Evolutionary conservation across 2,329 filamentous ascomycete species (phyloP), one percentile per base, ranked within the genome.

Genomic region (Coniella vitis): DNA sequence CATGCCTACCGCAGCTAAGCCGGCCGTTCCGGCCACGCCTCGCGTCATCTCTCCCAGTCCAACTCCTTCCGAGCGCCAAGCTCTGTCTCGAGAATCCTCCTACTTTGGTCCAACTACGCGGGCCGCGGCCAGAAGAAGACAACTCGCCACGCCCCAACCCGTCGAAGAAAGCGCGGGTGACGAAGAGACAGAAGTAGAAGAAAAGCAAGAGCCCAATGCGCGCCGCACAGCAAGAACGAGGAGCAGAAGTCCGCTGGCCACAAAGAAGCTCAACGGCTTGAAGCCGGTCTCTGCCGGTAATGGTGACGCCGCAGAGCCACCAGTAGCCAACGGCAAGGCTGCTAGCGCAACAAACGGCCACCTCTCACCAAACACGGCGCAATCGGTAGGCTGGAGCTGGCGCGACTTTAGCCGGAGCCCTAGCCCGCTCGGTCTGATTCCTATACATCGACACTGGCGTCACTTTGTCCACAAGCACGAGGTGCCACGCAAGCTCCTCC

Each of bases 401-500:
- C 81, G 87, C 53, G 87, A 91, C 63, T 79, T 96, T 64, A 95
- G 89, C 60, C 81, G 93, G 55, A 95, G 89, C 58, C 93, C 93
- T 3, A 95, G 88, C 59, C 93, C 93, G 9, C 76, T 97, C 4
- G 93, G 93, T 8, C 75, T 97, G 42, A 98, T 98, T 53, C 93
- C 93, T 2, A 91, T 98, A 60, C 93, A 98, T 66, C 78, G 87
- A 53, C 86, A 93, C 63, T 98, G 93, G 79, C 81, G 89, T 58
- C 86, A 79, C 22, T 90, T 98, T 62, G 87, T 95, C 55, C 93
- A 98, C 75, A 90, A 89, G 60, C 91, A 98, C 68, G 93, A 98
- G 69, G 90, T 98, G 46, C 93, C 93, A 9, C 85, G 93, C 59
- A 98, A 98, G 68, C 73, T 83, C 36, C 76, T 98, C 34, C 93